Evolutionary conservation across 2,329 filamentous ascomycete genomes (phyloP).

Genomic region (Stylonectria norvegica): DNA sequence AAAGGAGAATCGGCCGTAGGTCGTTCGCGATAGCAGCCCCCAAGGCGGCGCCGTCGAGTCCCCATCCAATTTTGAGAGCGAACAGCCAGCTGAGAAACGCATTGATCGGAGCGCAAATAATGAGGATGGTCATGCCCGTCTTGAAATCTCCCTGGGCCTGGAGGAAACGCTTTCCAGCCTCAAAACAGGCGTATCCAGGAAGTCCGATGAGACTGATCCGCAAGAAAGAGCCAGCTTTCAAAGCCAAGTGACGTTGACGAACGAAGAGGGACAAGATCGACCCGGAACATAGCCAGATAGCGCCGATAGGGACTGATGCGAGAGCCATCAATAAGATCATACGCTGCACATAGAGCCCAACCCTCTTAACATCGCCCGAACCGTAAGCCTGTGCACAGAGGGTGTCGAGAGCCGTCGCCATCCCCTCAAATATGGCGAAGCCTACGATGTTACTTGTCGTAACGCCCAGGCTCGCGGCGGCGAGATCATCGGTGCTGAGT

Average conservation of each 20-base stretch:
- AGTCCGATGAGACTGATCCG: constrained; percentile 46
- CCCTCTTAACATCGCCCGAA: constrained; percentile 42
- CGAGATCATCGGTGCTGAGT: constrained; percentile 49
- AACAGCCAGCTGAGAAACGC: constrained; percentile 48
- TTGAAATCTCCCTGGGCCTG: constrained; percentile 54
- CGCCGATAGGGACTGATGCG: constrained; percentile 45
- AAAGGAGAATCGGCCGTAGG: constrained; percentile 45
- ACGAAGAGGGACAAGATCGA: constrained; percentile 44
- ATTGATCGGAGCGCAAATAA: constrained; percentile 47
- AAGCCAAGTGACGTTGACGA: constrained; percentile 44
- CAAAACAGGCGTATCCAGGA: constrained; percentile 52
- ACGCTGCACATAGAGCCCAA: constrained; percentile 51
- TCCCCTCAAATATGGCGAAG: constrained; percentile 38
- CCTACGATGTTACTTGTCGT: constrained; percentile 55
- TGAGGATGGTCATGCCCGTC: constrained; percentile 44
- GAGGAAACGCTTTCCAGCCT: constrained; percentile 52
- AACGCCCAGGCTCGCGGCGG: constrained; percentile 48
- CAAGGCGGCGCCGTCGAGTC: constrained; percentile 49
- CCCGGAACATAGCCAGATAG: constrained; percentile 47
- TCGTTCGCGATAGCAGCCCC: constrained; percentile 48
- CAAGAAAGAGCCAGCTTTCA: constrained; percentile 48
- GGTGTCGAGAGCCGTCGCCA: constrained; percentile 27
- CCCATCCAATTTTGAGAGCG: constrained; percentile 40
- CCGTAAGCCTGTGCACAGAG: constrained; percentile 25
- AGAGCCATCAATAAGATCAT: constrained; percentile 50